These are phyloP conservation scores for Poronia punctata DNA, from an alignment of 495 filamentous ascomycete genomes.

Conservation along the genomic window DNA sequence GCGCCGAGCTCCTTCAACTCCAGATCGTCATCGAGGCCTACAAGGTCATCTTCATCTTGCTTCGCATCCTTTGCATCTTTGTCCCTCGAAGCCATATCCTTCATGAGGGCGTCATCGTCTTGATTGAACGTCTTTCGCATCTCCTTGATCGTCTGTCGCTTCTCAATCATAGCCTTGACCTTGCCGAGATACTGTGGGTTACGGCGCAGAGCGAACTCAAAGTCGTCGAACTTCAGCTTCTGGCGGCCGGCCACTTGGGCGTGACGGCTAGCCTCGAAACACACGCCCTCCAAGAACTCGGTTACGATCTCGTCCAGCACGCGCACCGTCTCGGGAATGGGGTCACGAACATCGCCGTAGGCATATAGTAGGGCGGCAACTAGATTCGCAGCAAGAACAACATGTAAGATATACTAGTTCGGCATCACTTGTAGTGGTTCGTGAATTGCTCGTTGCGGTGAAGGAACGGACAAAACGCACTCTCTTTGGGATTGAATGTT, in stretches of 20 bases:
- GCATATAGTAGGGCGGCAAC: conserved; percentile 78
- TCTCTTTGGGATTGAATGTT: conserved; percentile 71
- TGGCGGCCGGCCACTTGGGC: conserved; percentile 77
- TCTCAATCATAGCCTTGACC: conserved; percentile 77
- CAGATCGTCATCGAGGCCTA: conserved; percentile 20
- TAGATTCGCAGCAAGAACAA: conserved; percentile 23
- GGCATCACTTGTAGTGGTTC: too few species aligned
- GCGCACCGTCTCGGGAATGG: conserved; percentile 74
- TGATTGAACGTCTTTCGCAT: conserved; percentile 60
- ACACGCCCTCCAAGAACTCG: conserved; percentile 82
- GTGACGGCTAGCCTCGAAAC: conserved; percentile 76
- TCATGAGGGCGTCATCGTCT: conserved; percentile 34
- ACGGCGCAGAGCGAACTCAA: conserved; percentile 82
- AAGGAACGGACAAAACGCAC: conserved; percentile 45
- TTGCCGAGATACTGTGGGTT: conserved; percentile 82
- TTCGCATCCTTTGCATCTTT: conserved; percentile 2
- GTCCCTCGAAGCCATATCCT: conserved; percentile 14
- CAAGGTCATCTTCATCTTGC: conserved; percentile 12
- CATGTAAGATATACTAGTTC: background rate
- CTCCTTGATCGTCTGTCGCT: conserved; percentile 71
- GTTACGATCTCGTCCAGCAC: conserved; percentile 92
- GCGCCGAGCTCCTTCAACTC: conserved; percentile 10
- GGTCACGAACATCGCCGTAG: conserved; percentile 65
- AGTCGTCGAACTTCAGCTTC: conserved; percentile 97
- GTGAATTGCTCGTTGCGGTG: too few species aligned